Conservation (phyloP, 2,329 filamentous ascomycete species). For the Epichloe uncinata region DNA sequence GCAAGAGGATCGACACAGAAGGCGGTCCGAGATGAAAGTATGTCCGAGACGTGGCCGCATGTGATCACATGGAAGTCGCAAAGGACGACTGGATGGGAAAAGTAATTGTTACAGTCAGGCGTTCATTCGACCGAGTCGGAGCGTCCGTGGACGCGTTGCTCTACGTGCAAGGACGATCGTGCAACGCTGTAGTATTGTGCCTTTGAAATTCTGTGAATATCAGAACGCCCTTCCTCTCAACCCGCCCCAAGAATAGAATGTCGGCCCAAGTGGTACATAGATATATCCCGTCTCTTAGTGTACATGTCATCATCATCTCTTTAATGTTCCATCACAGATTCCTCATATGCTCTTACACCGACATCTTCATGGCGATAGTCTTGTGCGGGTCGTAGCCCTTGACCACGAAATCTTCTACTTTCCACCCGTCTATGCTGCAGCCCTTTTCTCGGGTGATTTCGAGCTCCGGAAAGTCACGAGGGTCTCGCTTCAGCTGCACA, state of each 20-base stretch:
- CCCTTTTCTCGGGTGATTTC: constrained; percentile 55
- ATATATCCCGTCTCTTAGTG: too few relatives aligned
- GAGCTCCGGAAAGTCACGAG: constrained; percentile 66
- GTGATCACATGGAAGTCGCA: too few relatives aligned
- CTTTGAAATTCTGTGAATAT: background rate
- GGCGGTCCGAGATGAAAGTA: too few relatives aligned
- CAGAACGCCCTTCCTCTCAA: background rate
- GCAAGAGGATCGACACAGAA: too few relatives aligned
- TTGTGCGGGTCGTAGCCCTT: constrained; percentile 85
- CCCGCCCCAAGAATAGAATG: too few relatives aligned
- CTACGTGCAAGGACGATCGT: background rate
- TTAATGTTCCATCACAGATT: background rate
- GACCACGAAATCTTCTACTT: constrained; percentile 73
- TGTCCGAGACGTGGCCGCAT: too few relatives aligned
- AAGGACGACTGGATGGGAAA: too few relatives aligned
- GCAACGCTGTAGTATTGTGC: background rate
- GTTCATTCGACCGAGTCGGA: too few relatives aligned
- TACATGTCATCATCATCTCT: background rate
- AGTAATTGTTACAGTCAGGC: too few relatives aligned
- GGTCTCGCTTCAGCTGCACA: constrained; percentile 67
- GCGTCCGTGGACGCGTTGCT: too few relatives aligned
- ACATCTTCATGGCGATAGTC: constrained; percentile 97
- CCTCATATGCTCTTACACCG: constrained; percentile 41
- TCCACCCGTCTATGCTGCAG: constrained; percentile 82
- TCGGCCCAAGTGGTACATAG: too few relatives aligned